A percentile compares a stretch with the other conserved stretches of the same genome.
phyloP scores from a whole-genome alignment of 2,329 filamentous ascomycete species.

The Penicillium paneum region DNA sequence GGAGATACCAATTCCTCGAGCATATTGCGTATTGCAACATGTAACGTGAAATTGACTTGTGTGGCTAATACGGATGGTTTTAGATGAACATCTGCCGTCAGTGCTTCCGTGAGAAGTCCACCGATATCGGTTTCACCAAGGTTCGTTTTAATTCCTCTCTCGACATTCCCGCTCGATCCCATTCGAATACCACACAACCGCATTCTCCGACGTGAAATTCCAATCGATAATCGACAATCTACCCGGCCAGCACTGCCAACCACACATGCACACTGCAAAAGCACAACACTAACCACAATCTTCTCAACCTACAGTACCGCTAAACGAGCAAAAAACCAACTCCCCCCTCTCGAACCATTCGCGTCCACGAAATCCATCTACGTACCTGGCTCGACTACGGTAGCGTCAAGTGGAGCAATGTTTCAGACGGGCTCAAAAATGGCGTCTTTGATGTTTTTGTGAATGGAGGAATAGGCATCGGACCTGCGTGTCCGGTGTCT shows the following conservation, averaged over 20 bases:
- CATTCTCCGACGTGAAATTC: neutral
- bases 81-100: conserved; percentile 59
- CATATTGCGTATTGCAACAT: neutral
- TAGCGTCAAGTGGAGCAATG: conserved; percentile 21
- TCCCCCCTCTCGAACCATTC: conserved; percentile 28
- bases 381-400: conserved; percentile 26
- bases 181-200: neutral
- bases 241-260: neutral
- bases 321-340: conserved; percentile 30
- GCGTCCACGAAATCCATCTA: conserved; percentile 33
- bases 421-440: conserved; percentile 18
- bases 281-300: conserved; percentile 15
- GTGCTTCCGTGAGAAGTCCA: conserved; percentile 67
- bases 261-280: neutral
- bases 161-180: neutral
- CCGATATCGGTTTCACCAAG: conserved; percentile 68
- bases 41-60: conserved; percentile 10
- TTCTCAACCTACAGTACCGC: conserved; percentile 29
- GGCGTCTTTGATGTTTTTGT: conserved; percentile 14
- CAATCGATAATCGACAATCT: neutral
- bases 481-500: conserved; percentile 15
- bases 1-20: conserved; percentile 14
- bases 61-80: conserved; percentile 20
- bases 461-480: conserved; percentile 18
- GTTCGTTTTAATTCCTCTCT: conserved; percentile 42